Percentiles rank a stretch among this genome's conserved stretches.
These are phyloP conservation scores for Lepidopterella palustris DNA, from an alignment of 495 filamentous ascomycete genomes.

Conservation along the genomic window DNA sequence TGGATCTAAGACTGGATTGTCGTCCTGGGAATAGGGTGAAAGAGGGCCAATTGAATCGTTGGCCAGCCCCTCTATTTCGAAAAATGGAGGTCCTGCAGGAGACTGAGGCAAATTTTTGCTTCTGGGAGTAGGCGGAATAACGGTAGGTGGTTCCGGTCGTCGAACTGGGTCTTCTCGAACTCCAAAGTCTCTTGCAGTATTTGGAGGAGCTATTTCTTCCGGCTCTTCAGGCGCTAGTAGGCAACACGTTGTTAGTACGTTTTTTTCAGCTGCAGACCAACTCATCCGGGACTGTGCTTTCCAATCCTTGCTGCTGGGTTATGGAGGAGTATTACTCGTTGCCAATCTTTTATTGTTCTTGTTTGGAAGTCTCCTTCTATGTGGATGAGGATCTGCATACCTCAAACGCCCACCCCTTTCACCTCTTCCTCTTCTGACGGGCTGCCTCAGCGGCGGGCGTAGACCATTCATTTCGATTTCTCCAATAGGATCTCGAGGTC, in stretches of 20 bases:
- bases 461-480: not conserved
- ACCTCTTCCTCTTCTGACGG: not conserved
- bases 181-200: not conserved
- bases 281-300: conserved; percentile 16
- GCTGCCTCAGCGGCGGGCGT: not conserved
- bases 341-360: conserved; percentile 6
- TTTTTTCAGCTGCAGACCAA: not conserved
- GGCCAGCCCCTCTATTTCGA: not conserved
- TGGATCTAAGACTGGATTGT: too few species aligned
- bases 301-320: not conserved
- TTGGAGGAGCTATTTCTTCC: not conserved
- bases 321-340: conserved; percentile 27
- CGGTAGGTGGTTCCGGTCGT: too few species aligned
- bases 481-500: not conserved
- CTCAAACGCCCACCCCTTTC: not conserved
- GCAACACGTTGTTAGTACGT: conserved; percentile 1
- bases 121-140: too few species aligned
- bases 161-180: too few species aligned
- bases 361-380: not conserved
- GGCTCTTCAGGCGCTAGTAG: not conserved
- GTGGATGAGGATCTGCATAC: not conserved
- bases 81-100: too few species aligned
- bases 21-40: not conserved
- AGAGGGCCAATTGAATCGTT: not conserved
- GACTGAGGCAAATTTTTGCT: too few species aligned